Evolutionary conservation across 257 asterid genomes (phyloP), one percentile per base, ranked within the genome.

Genomic region (Ehretia macrophylla): DNA sequence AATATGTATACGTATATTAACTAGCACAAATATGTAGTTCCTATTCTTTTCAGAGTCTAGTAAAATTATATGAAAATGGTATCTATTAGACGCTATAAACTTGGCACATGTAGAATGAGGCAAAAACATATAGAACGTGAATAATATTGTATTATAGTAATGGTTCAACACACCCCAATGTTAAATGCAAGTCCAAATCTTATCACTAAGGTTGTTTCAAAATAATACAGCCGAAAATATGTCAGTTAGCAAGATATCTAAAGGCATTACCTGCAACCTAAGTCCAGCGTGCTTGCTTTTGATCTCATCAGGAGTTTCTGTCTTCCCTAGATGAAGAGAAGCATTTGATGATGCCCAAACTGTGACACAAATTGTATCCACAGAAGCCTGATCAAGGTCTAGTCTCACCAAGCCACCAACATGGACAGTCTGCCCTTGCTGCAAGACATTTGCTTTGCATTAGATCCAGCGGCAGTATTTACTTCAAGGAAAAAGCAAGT

Each of bases 341-440:
- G 83, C 80, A 32, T 79, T 88, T 6, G 87, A 74, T 1, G 98
- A 92, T 54, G 80, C 86, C 92, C 95, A 86, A 17, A 88, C 73
- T 2, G 97, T 84, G 38, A 88, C 82, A 14, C 88, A 92, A 62
- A 92, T 92, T 52, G 98, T 92, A 35, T 81, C 77, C 37, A 92
- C 86, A 12, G 96, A 81, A 75, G 98, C 79, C 65, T 73, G 77
- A 65, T 69, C 76, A 52, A 92, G 93, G 74, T 92, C 97, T 56
- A 92, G 62, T 68, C 98, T 78, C 44, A 73, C 90, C 52, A 92
- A 61, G 55, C 93, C 85, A 50, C 98, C 96, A 45, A 88, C 74
- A 73, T 88, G 96, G 69, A 88, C 53, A 32, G 95, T 74, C 72
- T 88, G 97, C 60, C 98, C 97, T 46, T 85, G 80, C 98, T 91